Evolutionary conservation across 2,329 filamentous ascomycete genomes (phyloP).

Genomic region (Ascochyta rabiei): DNA sequence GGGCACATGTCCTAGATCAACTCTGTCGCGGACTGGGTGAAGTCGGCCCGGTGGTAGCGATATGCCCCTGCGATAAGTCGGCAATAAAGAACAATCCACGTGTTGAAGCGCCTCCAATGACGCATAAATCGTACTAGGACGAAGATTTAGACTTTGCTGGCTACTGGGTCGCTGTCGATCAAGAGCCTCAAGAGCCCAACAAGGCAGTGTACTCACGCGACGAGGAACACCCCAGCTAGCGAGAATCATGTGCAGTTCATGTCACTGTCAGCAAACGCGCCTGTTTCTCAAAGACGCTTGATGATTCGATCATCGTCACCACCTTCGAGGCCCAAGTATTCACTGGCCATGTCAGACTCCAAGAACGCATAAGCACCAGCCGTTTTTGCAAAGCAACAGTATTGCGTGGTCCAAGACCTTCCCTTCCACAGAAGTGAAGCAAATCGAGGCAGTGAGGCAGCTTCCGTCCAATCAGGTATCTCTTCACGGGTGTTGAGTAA

Average conservation of each 20-base stretch:
- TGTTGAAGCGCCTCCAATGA: background rate
- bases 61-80: background rate
- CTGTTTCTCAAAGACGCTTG: too few relatives aligned
- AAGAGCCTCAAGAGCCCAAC: too few relatives aligned
- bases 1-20: background rate
- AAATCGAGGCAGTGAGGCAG: background rate
- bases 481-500: constrained; percentile 3
- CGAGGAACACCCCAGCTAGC: too few relatives aligned
- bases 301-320: too few relatives aligned
- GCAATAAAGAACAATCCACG: background rate
- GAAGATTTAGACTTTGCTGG: too few relatives aligned
- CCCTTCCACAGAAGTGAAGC: background rate
- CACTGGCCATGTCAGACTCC: background rate
- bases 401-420: background rate
- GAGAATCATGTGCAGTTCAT: too few relatives aligned
- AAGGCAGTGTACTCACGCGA: too few relatives aligned
- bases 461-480: background rate
- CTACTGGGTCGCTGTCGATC: too few relatives aligned
- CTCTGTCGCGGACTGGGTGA: background rate
- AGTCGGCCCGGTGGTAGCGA: background rate
- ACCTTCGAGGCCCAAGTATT: too few relatives aligned
- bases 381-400: too few relatives aligned
- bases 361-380: background rate
- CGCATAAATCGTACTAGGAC: too few relatives aligned
- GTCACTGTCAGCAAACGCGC: too few relatives aligned